A percentile compares a stretch with the other conserved stretches of the same genome.
phyloP scores from a whole-genome alignment of 192 early-diverging fungal genomes.

The Cladochytrium replicatum region DNA sequence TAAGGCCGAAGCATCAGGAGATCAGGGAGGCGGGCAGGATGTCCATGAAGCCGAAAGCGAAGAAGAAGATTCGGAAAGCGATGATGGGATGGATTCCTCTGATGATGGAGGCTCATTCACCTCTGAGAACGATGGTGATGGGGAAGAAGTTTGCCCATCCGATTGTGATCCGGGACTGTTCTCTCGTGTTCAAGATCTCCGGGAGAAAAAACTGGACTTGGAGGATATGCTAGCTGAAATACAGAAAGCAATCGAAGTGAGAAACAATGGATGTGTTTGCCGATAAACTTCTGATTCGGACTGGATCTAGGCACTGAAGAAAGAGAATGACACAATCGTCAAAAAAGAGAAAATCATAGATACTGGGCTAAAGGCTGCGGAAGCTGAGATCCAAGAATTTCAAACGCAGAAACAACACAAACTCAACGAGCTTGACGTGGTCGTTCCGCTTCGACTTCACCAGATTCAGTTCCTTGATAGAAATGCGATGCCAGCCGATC shows the following conservation, averaged over 20 bases:
- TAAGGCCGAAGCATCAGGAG: constrained; percentile 28
- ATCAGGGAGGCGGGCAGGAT: constrained; percentile 16
- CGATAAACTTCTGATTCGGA: not conserved
- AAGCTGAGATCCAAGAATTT: constrained; percentile 56
- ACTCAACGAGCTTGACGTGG: constrained; percentile 52
- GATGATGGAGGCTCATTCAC: not conserved
- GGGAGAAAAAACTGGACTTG: constrained; percentile 42
- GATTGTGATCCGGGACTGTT: constrained; percentile 38
- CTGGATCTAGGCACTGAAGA: constrained; percentile 34
- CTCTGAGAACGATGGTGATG: constrained; percentile 20
- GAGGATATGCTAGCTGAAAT: constrained; percentile 49
- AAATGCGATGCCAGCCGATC: constrained; percentile 31
- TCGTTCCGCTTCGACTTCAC: constrained; percentile 42
- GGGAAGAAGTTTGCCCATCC: constrained; percentile 38
- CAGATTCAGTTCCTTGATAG: constrained; percentile 47
- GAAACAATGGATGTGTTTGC: not conserved
- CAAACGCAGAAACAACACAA: constrained; percentile 58
- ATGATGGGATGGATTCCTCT: constrained; percentile 26
- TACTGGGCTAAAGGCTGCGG: constrained; percentile 31
- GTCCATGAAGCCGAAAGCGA: constrained; percentile 21
- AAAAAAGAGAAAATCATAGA: constrained; percentile 55
- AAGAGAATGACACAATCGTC: constrained; percentile 49
- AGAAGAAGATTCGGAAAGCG: constrained; percentile 19
- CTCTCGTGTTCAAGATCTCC: constrained; percentile 27
- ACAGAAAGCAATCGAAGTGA: constrained; percentile 50